These are phyloP conservation scores for Linnemannia zychae DNA, from an alignment of 192 early-diverging fungal genomes.

Conservation along the genomic window DNA sequence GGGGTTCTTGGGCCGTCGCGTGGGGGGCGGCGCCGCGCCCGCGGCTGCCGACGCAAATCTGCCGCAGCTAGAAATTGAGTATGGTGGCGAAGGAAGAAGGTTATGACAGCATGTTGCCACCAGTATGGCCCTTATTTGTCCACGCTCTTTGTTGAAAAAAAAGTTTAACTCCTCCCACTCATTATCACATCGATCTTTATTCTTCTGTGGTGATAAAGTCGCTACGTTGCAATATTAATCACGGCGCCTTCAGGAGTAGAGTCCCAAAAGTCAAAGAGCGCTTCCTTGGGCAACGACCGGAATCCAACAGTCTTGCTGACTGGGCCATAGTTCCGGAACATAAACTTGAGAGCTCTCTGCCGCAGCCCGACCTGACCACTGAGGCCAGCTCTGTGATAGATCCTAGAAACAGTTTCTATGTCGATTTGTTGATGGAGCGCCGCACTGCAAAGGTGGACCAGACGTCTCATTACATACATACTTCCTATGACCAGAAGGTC, in stretches of 20 bases:
- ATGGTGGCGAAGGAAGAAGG: not conserved
- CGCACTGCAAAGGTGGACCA: constrained; percentile 63
- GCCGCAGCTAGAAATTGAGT: not conserved
- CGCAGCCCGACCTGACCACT: constrained; percentile 67
- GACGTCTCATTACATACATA: constrained; percentile 68
- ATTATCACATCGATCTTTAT: not conserved
- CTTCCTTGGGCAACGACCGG: constrained; percentile 62
- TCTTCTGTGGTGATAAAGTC: not conserved
- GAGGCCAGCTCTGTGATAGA: constrained; percentile 67
- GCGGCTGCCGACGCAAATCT: too few species aligned
- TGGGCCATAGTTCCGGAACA: constrained; percentile 71
- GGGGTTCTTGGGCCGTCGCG: too few species aligned
- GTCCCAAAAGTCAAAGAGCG: constrained; percentile 73
- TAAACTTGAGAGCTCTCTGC: constrained; percentile 64
- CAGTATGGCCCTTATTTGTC: not conserved
- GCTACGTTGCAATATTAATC: constrained; percentile 48
- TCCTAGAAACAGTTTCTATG: constrained; percentile 67
- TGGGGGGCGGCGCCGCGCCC: too few species aligned
- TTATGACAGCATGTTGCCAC: not conserved
- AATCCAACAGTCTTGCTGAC: constrained; percentile 71
- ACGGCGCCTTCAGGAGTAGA: constrained; percentile 64
- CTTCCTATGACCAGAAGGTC: constrained; percentile 74
- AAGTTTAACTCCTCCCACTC: not conserved
- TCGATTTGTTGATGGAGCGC: constrained; percentile 62
- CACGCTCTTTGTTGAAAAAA: not conserved